These are phyloP conservation scores for Alternaria postmessia DNA, from an alignment of 2,329 filamentous ascomycete species.

Conservation along the genomic window DNA sequence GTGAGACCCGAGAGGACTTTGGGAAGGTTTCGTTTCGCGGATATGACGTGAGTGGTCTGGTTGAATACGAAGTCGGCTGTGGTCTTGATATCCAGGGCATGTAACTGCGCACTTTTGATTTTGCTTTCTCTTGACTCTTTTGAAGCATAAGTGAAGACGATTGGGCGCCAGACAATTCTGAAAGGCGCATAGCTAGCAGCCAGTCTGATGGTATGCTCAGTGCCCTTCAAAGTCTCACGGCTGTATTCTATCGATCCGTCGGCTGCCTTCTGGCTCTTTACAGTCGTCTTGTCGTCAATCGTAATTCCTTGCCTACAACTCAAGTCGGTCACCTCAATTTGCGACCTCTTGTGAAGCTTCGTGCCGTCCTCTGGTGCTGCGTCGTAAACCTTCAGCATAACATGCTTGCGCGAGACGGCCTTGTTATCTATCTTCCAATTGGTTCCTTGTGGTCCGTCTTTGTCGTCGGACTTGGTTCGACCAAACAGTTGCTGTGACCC, in stretches of 20 bases:
- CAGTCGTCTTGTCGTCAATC: slow-evolving; percentile 72
- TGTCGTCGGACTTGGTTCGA: slow-evolving; percentile 71
- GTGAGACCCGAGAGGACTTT: slow-evolving; percentile 88
- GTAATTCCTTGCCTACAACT: slow-evolving; percentile 81
- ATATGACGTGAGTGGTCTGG: slow-evolving; percentile 85
- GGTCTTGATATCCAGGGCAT: slow-evolving; percentile 89
- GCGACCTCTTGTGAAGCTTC: slow-evolving; percentile 70
- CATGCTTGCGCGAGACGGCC: slow-evolving; percentile 87
- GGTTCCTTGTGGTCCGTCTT: slow-evolving; percentile 43
- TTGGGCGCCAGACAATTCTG: slow-evolving; percentile 78
- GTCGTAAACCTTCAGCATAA: slow-evolving; percentile 75
- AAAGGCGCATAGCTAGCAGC: slow-evolving; percentile 74
- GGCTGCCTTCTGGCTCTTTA: slow-evolving; percentile 66
- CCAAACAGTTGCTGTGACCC: slow-evolving; percentile 88
- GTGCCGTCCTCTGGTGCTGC: slow-evolving; percentile 73
- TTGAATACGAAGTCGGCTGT: slow-evolving; percentile 73
- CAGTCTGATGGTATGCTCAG: slow-evolving; percentile 71
- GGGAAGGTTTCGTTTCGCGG: slow-evolving; percentile 87
- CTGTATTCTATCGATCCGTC: slow-evolving; percentile 38
- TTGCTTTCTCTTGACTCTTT: slow-evolving; percentile 66
- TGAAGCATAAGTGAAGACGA: slow-evolving; percentile 83
- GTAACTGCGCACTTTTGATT: slow-evolving; percentile 68
- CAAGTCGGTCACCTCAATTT: slow-evolving; percentile 77
- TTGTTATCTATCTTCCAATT: slow-evolving; percentile 74
- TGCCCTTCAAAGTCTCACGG: slow-evolving; percentile 34